Base-by-base conservation (phyloP, 2,329 filamentous ascomycete genomes). In the Colletotrichum sp. region DNA sequence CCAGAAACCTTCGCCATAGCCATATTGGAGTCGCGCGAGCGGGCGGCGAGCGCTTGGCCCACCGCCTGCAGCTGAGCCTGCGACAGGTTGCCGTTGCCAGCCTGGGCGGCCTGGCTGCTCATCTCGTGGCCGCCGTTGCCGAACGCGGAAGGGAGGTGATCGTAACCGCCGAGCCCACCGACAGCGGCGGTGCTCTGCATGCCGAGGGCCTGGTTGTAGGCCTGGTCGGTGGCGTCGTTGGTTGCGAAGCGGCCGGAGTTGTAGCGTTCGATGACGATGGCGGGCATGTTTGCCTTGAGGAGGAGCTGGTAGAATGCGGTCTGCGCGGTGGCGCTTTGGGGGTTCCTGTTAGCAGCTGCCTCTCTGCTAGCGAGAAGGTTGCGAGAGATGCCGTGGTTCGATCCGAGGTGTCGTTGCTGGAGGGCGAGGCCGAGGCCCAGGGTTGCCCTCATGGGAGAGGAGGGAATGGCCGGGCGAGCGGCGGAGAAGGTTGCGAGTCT, bases 231-330 rank as follows among this genome's bases (percentile, higher is more conserved):
- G 15, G 91, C 90, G 18, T 91, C 83, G 81, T 96, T 98, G 24
- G 91, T 91, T 13, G 96, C 96, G 82, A 96, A 99, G 69, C 93
- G 91, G 75, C 94, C 94, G 18, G 93, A 95, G 81, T 95, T 92
- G 83, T 98, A 97, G 79, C 97, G 90, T 83, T 98, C 95, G 73
- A 98, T 90, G 70, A 99, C 87, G 76, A 99, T 98, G 66, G 95
- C 93, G 21, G 96, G 95, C 94, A 98, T 96, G 80, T 97, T 97
- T 66, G 96, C 95, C 81, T 94, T 94, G 69, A 98, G 88, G 16
- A 99, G 90, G 59, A 96, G 93, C 81, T 96, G 93, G 82, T 99
- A 99, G 83, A 99, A 98, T 18, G 94, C 93, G 82, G 96, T 97
- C 83, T 99, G 97, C 24, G 95, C 93, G 57, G 93, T 94, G 33